Evolutionary conservation across 1,139 yeast genomes (phyloP).

Genomic region (Magnusiomyces magnusii): DNA sequence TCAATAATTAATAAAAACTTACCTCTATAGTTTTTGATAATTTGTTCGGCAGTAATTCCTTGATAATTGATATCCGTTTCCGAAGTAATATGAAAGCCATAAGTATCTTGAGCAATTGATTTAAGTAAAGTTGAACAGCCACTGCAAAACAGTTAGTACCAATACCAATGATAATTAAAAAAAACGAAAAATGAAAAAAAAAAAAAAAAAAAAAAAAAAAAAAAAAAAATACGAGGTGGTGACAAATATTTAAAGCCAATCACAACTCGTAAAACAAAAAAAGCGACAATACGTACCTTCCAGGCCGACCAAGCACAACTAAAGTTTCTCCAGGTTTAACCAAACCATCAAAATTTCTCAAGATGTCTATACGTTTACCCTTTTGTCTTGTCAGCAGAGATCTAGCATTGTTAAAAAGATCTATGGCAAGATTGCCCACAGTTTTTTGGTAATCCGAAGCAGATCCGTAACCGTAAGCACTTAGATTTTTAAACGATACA

Average conservation of each 20-base stretch:
- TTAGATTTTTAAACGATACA: constrained; percentile 51
- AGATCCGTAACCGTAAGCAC: constrained; percentile 62
- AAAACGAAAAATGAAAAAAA: not conserved
- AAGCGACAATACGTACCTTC: constrained; percentile 27
- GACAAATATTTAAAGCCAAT: no score
- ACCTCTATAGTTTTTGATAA: constrained; percentile 37
- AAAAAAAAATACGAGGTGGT: no score
- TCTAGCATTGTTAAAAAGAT: constrained; percentile 51
- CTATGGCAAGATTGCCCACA: constrained; percentile 45
- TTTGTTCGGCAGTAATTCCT: constrained; percentile 51
- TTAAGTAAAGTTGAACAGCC: constrained; percentile 77
- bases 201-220: not conserved
- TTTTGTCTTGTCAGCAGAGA: constrained; percentile 14
- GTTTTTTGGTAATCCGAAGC: constrained; percentile 72
- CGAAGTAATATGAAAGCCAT: constrained; percentile 56
- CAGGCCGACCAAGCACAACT: constrained; percentile 75
- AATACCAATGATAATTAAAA: not conserved
- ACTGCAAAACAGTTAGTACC: not conserved
- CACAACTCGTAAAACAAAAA: constrained; percentile 48
- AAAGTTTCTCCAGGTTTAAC: constrained; percentile 64
- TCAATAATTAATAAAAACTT: not conserved
- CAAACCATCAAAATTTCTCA: constrained; percentile 60
- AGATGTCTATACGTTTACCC: constrained; percentile 43
- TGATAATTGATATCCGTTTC: constrained; percentile 38
- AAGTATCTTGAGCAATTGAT: constrained; percentile 60